Base-by-base conservation (phyloP, 495 filamentous ascomycete species). In the Penicillium desertorum region DNA sequence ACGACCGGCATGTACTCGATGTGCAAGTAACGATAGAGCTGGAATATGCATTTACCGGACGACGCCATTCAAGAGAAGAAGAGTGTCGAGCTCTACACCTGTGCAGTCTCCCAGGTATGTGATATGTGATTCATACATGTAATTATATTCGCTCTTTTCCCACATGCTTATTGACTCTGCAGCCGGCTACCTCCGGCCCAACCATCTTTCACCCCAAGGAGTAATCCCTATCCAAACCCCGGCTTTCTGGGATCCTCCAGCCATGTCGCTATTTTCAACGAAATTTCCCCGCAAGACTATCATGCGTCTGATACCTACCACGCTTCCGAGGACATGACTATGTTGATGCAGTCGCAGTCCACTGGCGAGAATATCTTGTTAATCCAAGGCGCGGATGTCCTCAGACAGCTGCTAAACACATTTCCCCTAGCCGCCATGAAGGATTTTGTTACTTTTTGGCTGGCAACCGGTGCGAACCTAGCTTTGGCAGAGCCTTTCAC, bases 191-290 rank as follows among this genome's bases (percentile, higher is more conserved):
- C 44, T 4, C 22, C 53, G 43, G 53, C 53, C 4, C 53, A 47
- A 22, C 59, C 68, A n/a, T 64, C 66, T 10, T 65, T 61, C 39
- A 60, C 45, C 12, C 57, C 66, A 29, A 62, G 64, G 30, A 63
- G 60, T 32, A 71, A 68, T 45, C 65, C 64, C 20, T 76, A 77
- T 56, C 75, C 74, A 2, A 78, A 78, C 45, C 75, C 75, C 3
- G 75, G 75, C 9, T 77, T 69, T 59, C 55, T 77, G 29, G 75
- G 74, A 11, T 71, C 67, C 16, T 76, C 74, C 5, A 77, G 74
- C 45, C 73, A 77, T 65, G 67, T 63, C 16, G 68, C 73, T 12
- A 74, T 78, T 32, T 73, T 77, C 47, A 69, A 72, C n/a, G 70
- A 78, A 54, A 69, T 78, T 34, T 61, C 64, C 5, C 56, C 63